Conservation (phyloP, 2,329 filamentous ascomycete species). For the Curvularia hawaiiensis region DNA sequence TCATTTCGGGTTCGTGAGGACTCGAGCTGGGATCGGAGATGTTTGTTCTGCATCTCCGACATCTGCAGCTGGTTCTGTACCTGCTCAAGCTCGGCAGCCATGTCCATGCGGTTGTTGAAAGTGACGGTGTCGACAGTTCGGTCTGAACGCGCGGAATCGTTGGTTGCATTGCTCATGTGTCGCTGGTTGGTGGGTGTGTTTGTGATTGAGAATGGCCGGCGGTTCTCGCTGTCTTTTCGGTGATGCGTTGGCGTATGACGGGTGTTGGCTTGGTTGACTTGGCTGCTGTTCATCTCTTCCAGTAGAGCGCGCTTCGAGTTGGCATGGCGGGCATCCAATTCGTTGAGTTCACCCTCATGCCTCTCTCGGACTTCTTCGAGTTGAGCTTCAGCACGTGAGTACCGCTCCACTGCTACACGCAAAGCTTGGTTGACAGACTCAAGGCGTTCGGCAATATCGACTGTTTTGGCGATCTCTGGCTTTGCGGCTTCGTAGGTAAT, state of each 20-base stretch:
- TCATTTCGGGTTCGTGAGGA: slow-evolving; percentile 67
- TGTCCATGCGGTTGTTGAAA: slow-evolving; percentile 87
- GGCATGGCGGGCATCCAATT: slow-evolving; percentile 65
- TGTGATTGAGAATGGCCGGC: slow-evolving; percentile 71
- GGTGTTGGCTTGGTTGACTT: slow-evolving; percentile 61
- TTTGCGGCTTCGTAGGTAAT: slow-evolving; percentile 71
- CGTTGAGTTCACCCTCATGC: slow-evolving; percentile 72
- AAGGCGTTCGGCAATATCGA: slow-evolving; percentile 83
- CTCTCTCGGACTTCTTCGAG: slow-evolving; percentile 76
- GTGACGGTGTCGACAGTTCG: slow-evolving; percentile 81
- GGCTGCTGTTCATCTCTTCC: slow-evolving; percentile 86
- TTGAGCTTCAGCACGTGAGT: slow-evolving; percentile 81
- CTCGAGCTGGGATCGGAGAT: slow-evolving; percentile 86
- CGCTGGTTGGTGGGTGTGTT: slow-evolving; percentile 77
- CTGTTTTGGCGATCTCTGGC: slow-evolving; percentile 67
- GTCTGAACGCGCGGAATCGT: slow-evolving; percentile 84
- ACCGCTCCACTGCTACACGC: slow-evolving; percentile 79
- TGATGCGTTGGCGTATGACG: slow-evolving; percentile 74
- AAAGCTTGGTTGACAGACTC: slow-evolving; percentile 89
- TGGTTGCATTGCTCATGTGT: slow-evolving; percentile 67
- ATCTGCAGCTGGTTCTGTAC: slow-evolving; percentile 94
- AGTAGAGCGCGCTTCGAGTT: slow-evolving; percentile 74
- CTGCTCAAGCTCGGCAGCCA: slow-evolving; percentile 88
- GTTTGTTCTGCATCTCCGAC: slow-evolving; percentile 92
- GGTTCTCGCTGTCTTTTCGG: slow-evolving; percentile 63